Evolutionary conservation across 371 early-diverging fungal species (phyloP).

Genomic region (Mortierella sp.): DNA sequence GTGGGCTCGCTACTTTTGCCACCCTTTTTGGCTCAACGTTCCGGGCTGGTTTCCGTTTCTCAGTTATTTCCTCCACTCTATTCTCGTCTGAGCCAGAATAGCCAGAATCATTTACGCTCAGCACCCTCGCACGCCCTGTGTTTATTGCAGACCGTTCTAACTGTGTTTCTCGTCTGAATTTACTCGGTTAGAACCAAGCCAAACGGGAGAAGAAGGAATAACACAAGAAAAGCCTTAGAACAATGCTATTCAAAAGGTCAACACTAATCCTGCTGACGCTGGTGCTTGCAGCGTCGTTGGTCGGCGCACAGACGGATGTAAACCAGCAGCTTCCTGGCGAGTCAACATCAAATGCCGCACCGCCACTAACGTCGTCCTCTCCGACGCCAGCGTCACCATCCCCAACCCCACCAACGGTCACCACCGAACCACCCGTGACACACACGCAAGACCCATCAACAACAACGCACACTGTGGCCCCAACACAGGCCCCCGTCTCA

Average conservation of each 20-base stretch:
- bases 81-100: too few species aligned
- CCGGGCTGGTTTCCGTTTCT: too few species aligned
- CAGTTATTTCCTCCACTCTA: too few species aligned
- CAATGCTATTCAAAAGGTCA: conserved; percentile 34
- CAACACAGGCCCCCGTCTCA: background rate
- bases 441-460: background rate
- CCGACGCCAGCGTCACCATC: background rate
- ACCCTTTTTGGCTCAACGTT: too few species aligned
- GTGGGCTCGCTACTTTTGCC: too few species aligned
- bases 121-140: too few species aligned
- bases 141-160: background rate
- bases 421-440: background rate
- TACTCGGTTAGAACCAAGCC: background rate
- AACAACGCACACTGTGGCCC: background rate
- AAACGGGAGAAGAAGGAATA: background rate
- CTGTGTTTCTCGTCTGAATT: background rate
- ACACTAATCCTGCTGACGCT: conserved; percentile 20
- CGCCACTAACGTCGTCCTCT: background rate
- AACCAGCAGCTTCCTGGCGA: background rate
- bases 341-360: background rate
- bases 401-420: background rate
- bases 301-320: conserved; percentile 1
- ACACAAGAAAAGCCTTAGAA: background rate
- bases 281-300: conserved; percentile 8
- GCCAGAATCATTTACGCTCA: too few species aligned